Evolutionary conservation across 2,329 filamentous ascomycete genomes (phyloP).

Genomic region (Cladosporium sphaerospermum): DNA sequence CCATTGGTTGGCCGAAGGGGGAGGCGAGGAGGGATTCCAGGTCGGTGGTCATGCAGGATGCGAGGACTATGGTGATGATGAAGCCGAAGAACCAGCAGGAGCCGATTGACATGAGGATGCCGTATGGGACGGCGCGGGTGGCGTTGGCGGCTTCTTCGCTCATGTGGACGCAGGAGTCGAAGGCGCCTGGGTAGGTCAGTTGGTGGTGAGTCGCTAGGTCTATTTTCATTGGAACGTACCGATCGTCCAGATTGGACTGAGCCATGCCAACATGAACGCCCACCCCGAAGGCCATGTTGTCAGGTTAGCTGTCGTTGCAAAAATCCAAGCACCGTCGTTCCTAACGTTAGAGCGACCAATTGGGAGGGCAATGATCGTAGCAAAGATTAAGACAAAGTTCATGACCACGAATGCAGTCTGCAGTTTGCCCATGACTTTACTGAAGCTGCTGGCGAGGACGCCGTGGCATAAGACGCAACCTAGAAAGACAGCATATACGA

Average conservation of each 20-base stretch:
- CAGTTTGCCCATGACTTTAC: slow-evolving; percentile 53
- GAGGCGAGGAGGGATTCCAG: slow-evolving; percentile 44
- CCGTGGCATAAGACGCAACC: slow-evolving; percentile 50
- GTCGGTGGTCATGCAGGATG: slow-evolving; percentile 51
- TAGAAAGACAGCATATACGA: slow-evolving; percentile 54
- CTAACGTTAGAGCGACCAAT: slow-evolving; percentile 36
- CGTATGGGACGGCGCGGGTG: slow-evolving; percentile 52
- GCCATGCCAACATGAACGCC: slow-evolving; percentile 55
- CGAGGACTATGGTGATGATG: slow-evolving; percentile 52
- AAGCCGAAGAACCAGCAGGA: slow-evolving; percentile 53
- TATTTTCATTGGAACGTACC: slow-evolving; percentile 5
- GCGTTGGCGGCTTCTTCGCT: slow-evolving; percentile 57
- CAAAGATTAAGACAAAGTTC: slow-evolving; percentile 50
- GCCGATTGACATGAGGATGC: slow-evolving; percentile 53
- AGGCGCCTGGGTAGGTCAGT: slow-evolving; percentile 32
- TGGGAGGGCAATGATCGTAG: slow-evolving; percentile 52
- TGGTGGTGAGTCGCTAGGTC: not conserved
- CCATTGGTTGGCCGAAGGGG: slow-evolving; percentile 54
- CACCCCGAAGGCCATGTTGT: slow-evolving; percentile 45
- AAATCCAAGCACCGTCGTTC: slow-evolving; percentile 48
- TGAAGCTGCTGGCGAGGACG: slow-evolving; percentile 47
- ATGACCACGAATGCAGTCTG: slow-evolving; percentile 51
- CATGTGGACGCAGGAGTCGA: slow-evolving; percentile 54
- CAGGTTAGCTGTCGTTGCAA: slow-evolving; percentile 50
- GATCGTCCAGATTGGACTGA: slow-evolving; percentile 58